Percentiles rank a stretch among this genome's conserved stretches.
Conservation (phyloP, 2,329 filamentous ascomycete species). For the Trichophyton simii region DNA sequence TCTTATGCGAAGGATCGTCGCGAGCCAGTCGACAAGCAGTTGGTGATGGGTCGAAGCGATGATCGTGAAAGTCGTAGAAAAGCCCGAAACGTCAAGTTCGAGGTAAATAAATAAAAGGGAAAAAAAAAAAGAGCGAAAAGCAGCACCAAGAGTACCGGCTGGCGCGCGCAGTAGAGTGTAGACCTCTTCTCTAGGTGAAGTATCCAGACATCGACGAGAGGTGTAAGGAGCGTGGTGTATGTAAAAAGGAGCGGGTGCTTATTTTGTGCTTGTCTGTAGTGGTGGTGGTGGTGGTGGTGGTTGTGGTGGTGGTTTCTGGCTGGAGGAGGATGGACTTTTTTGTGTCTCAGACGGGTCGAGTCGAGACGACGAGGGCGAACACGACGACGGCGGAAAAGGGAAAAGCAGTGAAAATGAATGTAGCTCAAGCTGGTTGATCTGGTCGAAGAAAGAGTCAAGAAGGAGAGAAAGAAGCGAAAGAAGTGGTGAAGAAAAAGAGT, state of each 20-base stretch:
- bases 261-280: too few relatives aligned
- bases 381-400: neutral
- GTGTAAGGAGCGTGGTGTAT: neutral
- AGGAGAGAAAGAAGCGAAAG: too few relatives aligned
- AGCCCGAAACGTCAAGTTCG: constrained; percentile 16
- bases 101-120: neutral
- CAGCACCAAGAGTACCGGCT: constrained; percentile 1
- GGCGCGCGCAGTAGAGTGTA: neutral
- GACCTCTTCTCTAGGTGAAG: neutral
- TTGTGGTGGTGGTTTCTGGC: too few relatives aligned
- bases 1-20: constrained; percentile 8
- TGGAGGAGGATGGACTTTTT: too few relatives aligned
- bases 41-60: constrained; percentile 1
- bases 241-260: too few relatives aligned
- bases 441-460: too few relatives aligned
- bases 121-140: constrained; percentile 7
- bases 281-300: too few relatives aligned
- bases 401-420: neutral
- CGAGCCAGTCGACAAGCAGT: constrained; percentile 14
- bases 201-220: constrained; percentile 6
- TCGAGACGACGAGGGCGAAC: neutral
- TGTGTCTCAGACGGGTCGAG: neutral
- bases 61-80: constrained; percentile 14
- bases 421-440: neutral
- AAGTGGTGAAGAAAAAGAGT: neutral